These are phyloP conservation scores for Solanum acaule DNA, from an alignment of 257 asterid genomes.

Conservation along the genomic window DNA sequence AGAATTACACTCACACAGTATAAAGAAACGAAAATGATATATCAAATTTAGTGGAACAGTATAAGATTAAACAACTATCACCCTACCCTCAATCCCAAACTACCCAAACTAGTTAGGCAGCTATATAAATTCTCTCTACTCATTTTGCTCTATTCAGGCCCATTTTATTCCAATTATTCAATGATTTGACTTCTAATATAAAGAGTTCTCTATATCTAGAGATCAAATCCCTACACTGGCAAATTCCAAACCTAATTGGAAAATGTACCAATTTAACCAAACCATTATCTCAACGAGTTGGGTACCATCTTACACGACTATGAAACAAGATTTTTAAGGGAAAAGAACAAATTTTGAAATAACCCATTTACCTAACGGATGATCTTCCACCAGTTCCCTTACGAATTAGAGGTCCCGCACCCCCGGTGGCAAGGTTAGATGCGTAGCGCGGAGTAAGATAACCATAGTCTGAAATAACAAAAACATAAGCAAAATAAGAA, in stretches of 20 bases:
- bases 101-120: not conserved
- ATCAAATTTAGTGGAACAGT: not conserved
- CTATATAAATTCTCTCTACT: not conserved
- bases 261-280: not conserved
- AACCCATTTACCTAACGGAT: constrained; percentile 62
- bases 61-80: not conserved
- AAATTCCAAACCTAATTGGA: not conserved
- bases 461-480: constrained; percentile 46
- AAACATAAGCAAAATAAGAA: not conserved
- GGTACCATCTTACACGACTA: not conserved
- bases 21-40: not conserved
- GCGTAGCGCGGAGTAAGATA: constrained; percentile 45
- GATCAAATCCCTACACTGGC: not conserved
- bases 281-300: not conserved
- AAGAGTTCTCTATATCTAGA: not conserved
- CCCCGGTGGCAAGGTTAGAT: constrained; percentile 63
- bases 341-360: constrained; percentile 5
- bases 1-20: not conserved
- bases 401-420: constrained; percentile 78
- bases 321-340: not conserved
- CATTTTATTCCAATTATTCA: not conserved
- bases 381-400: constrained; percentile 99
- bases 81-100: not conserved
- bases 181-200: not conserved
- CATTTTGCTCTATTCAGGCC: not conserved